phyloP scores from a whole-genome alignment of 352 stramenopile species.

The Phytophthora quininea region DNA sequence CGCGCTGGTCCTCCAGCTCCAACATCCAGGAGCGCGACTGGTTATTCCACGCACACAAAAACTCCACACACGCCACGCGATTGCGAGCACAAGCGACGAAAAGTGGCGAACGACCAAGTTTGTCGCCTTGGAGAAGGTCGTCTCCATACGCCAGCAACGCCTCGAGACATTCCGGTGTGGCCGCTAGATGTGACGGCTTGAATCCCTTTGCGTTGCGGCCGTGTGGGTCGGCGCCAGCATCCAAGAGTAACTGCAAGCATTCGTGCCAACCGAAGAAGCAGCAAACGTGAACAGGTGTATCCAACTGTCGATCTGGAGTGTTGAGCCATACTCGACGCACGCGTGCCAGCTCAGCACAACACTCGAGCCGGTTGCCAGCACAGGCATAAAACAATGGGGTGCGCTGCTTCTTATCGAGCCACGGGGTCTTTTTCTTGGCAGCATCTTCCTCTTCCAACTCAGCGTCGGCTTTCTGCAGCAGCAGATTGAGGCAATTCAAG shows the following conservation, averaged over 20 bases:
- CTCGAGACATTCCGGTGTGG: slow-evolving; percentile 57
- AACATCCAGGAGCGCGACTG: slow-evolving; percentile 71
- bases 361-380: slow-evolving; percentile 56
- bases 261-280: slow-evolving; percentile 71
- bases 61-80: slow-evolving; percentile 57
- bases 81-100: slow-evolving; percentile 72
- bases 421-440: slow-evolving; percentile 19
- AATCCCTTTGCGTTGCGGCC: slow-evolving; percentile 72
- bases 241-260: slow-evolving; percentile 53
- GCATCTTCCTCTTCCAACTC: slow-evolving; percentile 3
- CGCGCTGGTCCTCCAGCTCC: slow-evolving; percentile 66
- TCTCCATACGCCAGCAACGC: slow-evolving; percentile 60
- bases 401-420: slow-evolving; percentile 64
- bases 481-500: slow-evolving; percentile 40
- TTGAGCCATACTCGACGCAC: slow-evolving; percentile 54
- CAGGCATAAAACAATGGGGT: slow-evolving; percentile 76
- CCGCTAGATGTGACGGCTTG: slow-evolving; percentile 69
- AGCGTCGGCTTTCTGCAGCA: slow-evolving; percentile 23
- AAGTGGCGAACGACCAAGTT: slow-evolving; percentile 62
- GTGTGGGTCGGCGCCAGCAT: slow-evolving; percentile 63
- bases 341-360: slow-evolving; percentile 44
- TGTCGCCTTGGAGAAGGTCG: slow-evolving; percentile 69
- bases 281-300: slow-evolving; percentile 71
- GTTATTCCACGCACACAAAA: slow-evolving; percentile 69
- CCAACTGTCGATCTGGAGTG: slow-evolving; percentile 59